Base-by-base conservation (phyloP, 805 yeast genomes). In the Lachancea dasiensis region DNA sequence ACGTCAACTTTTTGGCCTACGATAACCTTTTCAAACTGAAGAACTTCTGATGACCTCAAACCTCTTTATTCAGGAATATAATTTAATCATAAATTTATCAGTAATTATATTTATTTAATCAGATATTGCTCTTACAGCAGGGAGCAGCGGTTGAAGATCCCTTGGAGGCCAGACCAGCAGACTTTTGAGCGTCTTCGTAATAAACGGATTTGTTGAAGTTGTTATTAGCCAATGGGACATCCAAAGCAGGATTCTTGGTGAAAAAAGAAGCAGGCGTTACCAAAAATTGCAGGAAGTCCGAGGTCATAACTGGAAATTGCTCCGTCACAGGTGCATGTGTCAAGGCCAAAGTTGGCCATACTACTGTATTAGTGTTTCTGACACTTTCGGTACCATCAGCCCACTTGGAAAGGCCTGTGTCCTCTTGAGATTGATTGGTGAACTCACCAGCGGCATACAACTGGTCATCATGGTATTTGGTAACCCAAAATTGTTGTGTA, bases 251-350 rank as follows among this genome's bases (percentile, higher is more conserved):
- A 63, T 83, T 83, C 54, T 67, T 75, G 51, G 77, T 78, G 57
- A 82, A 83, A 75, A 83, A 83, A 40, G 84, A 82, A 50, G 73
- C 68, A 38, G 94, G 94, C 31, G 72, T 69, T 40, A 83, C 69
- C 41, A 74, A 69, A 49, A 82, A 77, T 51, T 71, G 75, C 66
- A 81, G 78, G 46, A 77, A 78, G 64, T 83, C 94, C 40, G 80
- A 84, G 23, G 92, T 89, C 94, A 83, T 83, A 36, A 83, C 89
- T 34, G 94, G 94, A 81, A 84, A 83, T 61, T 83, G 90, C 65
- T 83, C 94, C 25, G 80, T 77, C 54, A 85, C 73, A 51, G 92
- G 92, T 52, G 82, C 74, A 57, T 83, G 94, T 3, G 90, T 83
- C 66, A 83, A 73, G 19, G 86, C 87, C 57, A 83, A 59, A 31